Evolutionary conservation across 139 green algal species (phyloP).

Genomic region (Pseudopediastrum boryanum): DNA sequence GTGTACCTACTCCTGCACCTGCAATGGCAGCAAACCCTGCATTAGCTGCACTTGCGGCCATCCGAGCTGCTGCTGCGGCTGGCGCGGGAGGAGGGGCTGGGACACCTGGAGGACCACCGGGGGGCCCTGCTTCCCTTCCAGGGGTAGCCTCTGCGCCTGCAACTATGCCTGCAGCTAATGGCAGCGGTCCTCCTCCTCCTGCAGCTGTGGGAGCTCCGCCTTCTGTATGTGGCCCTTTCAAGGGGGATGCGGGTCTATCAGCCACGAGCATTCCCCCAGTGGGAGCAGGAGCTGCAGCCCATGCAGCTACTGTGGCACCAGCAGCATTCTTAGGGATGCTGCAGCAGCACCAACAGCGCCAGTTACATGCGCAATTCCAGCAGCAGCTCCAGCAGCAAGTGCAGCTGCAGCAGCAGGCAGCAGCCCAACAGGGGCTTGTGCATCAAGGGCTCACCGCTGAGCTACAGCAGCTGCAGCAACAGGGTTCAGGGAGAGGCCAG

Average conservation of each 20-base stretch:
- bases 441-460: neutral
- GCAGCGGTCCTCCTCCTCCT: neutral
- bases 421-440: neutral
- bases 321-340: neutral
- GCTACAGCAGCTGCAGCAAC: conserved; percentile 16
- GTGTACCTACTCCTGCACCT: neutral
- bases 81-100: no score
- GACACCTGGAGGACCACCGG: no score
- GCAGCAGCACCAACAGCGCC: neutral
- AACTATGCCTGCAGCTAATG: neutral
- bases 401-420: neutral
- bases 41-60: neutral
- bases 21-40: neutral
- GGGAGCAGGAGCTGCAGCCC: no score
- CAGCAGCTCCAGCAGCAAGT: neutral
- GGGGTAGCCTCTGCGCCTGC: no score
- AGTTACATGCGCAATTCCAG: neutral
- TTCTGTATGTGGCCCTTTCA: neutral
- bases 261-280: no score
- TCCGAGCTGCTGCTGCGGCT: neutral
- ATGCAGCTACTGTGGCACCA: no score
- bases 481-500: neutral
- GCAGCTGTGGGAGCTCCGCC: neutral
- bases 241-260: no score
- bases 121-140: no score